Evolutionary conservation across 139 green algal genomes (phyloP).

Genomic region (Pseudopediastrum boryanum): DNA sequence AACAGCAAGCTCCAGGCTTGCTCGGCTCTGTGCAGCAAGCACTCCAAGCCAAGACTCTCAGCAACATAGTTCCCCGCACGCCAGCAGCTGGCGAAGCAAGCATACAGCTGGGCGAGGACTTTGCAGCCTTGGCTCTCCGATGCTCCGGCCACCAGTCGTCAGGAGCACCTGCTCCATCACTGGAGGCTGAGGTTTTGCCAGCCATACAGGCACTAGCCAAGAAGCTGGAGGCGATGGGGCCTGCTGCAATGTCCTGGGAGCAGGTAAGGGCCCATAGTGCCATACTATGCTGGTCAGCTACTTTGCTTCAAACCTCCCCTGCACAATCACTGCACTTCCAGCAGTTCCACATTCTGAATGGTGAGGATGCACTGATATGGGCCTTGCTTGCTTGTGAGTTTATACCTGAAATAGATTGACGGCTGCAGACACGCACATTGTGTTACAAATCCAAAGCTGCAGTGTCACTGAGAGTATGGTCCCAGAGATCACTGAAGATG

Average conservation of each 20-base stretch:
- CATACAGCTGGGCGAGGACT: constrained; percentile 28
- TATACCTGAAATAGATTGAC: too few relatives aligned
- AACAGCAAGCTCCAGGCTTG: constrained; percentile 55
- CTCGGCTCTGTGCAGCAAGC: constrained; percentile 50
- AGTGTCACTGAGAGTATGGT: neutral
- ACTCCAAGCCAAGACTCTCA: constrained; percentile 38
- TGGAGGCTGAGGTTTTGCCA: constrained; percentile 59
- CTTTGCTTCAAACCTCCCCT: neutral
- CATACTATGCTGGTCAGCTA: too few relatives aligned
- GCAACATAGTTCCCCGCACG: constrained; percentile 50
- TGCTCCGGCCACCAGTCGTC: constrained; percentile 35
- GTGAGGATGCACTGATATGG: too few relatives aligned
- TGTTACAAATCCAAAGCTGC: too few relatives aligned
- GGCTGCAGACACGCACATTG: too few relatives aligned
- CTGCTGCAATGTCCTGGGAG: constrained; percentile 58
- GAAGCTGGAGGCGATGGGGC: constrained; percentile 45
- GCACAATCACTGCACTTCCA: too few relatives aligned
- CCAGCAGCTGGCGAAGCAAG: constrained; percentile 9
- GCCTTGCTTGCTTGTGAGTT: too few relatives aligned
- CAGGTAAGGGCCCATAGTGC: too few relatives aligned
- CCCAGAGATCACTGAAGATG: too few relatives aligned
- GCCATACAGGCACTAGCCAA: constrained; percentile 45
- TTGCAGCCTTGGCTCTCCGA: constrained; percentile 49
- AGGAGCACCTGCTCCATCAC: neutral
- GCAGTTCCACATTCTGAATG: too few relatives aligned